phyloP scores from a whole-genome alignment of 129 eudicot species.

The Ambrosia trifida region DNA sequence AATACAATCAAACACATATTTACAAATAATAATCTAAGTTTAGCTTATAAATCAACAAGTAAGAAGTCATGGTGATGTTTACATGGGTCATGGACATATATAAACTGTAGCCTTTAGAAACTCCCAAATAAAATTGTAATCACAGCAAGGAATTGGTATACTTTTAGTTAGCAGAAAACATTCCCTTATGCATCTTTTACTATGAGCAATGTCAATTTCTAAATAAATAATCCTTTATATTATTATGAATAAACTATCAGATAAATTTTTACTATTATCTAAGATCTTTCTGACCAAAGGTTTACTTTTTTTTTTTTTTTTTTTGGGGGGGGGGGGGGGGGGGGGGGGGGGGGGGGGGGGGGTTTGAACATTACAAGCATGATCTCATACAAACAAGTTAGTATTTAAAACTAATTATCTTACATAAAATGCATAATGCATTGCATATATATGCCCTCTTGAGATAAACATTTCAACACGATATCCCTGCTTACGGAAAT shows the following conservation, averaged over 20 bases:
- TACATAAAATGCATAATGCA: no score
- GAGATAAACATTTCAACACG: not conserved
- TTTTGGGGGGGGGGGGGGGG: no score
- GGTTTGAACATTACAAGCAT: not conserved
- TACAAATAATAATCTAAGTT: no score
- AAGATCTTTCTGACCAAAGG: not conserved
- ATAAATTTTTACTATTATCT: no score
- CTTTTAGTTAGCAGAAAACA: not conserved
- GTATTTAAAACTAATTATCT: not conserved
- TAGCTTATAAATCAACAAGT: no score
- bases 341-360: not conserved
- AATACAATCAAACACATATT: no score
- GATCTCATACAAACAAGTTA: not conserved
- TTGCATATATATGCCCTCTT: constrained; percentile 1
- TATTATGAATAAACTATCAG: not conserved
- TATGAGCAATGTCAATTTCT: no score
- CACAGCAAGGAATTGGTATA: not conserved
- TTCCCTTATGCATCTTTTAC: not conserved
- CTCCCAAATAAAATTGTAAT: not conserved
- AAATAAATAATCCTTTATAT: not conserved
- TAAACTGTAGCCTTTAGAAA: not conserved
- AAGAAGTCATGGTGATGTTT: not conserved
- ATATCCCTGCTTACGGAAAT: not conserved
- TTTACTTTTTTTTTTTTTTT: no score
- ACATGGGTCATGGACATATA: not conserved